Percentiles rank a stretch among this genome's conserved stretches.
Conservation (phyloP, 164 flowering plant genomes). For the Akebia trifoliata region DNA sequence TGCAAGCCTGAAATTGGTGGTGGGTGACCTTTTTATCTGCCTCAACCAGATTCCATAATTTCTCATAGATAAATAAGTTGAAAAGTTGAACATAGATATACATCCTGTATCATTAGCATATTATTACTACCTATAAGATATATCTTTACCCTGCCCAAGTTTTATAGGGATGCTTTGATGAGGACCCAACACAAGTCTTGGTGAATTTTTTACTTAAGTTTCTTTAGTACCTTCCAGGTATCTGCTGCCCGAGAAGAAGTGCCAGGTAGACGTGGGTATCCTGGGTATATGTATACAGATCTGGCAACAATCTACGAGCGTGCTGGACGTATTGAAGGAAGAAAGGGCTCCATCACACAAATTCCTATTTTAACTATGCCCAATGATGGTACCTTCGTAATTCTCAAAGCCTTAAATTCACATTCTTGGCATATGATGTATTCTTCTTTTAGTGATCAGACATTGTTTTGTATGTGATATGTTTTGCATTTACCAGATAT, state of each 20-base stretch:
- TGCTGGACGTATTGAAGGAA: conserved; percentile 97
- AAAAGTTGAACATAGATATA: too few species aligned
- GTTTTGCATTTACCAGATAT: conserved; percentile 50
- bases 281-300: conserved; percentile 99
- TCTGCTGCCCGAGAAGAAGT: conserved; percentile 99
- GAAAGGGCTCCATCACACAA: conserved; percentile 95
- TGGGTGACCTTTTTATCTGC: too few species aligned
- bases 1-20: too few species aligned
- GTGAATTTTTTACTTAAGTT: too few species aligned
- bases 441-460: conserved; percentile 1
- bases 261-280: conserved; percentile 99
- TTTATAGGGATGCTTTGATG: too few species aligned
- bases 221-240: conserved; percentile 43
- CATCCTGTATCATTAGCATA: too few species aligned
- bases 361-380: conserved; percentile 98
- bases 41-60: too few species aligned
- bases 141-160: too few species aligned
- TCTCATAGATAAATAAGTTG: too few species aligned
- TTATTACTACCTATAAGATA: too few species aligned
- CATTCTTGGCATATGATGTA: not conserved
- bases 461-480: conserved; percentile 7
- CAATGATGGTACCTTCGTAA: conserved; percentile 61
- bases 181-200: too few species aligned
- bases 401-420: not conserved
- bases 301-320: conserved; percentile 96